Evolutionary conservation across 2,329 filamentous ascomycete species (phyloP), one percentile per base, ranked within the genome.

Genomic region (Penicillium expansum): DNA sequence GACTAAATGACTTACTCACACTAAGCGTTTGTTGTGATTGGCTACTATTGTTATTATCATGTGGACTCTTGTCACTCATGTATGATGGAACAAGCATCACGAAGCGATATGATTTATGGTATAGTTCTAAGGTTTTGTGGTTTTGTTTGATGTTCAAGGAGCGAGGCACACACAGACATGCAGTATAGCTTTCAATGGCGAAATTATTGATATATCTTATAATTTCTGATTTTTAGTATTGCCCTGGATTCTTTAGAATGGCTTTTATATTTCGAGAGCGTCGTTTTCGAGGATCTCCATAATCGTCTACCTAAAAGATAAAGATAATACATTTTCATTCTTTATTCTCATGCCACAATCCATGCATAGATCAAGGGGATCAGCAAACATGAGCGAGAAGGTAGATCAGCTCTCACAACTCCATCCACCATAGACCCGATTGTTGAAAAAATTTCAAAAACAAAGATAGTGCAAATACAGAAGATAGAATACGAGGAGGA

Each of bases 1-100:
- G 49, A 89, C 93, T 48, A 93, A 88, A 73, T 52, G 18, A 30
- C 30, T 10, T 27, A 18, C 14, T 35, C 38, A 1, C 27, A n/a
- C 10, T 8, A 3, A 24, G 37, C 13, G 20, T 43, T 33, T 42
- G 38, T 52, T 42, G 24, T 27, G 18, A 4, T 30, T 30, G 37
- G 18, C 9, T 22, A 22, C n/a, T 41, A 49, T 32, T 42, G 1
- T 51, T 42, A 20, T 18, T 11, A 24, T 32, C 14, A 27, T 27
- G 22, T 6, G n/a, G 13, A 4, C 47, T 49, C 16, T 18, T 48
- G 10, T 18, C 10, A 5, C 16, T 18, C 14, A n/a, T 8, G 32
- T 24, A 27, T 24, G n/a, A 44, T 45, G 29, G 7, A 29, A 32
- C 11, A 32, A 4, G 43, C 27, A 32, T 10, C 11, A 45, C 6